These are phyloP conservation scores for Astrothelium subdiscretum DNA, from an alignment of 495 filamentous ascomycete species.

Conservation along the genomic window DNA sequence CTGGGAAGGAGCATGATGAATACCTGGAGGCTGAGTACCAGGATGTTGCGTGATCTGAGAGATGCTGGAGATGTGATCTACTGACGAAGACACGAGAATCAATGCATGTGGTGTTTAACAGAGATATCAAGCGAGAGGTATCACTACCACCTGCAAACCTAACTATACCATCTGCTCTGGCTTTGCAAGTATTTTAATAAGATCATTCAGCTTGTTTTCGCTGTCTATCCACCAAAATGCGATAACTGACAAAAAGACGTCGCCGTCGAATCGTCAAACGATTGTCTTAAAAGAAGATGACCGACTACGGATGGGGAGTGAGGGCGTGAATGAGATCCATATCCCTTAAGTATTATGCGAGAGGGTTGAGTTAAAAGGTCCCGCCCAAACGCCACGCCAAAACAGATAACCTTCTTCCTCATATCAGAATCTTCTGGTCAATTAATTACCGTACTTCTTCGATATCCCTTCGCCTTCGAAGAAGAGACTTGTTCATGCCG, in stretches of 20 bases:
- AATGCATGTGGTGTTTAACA: no score
- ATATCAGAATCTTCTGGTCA: not conserved
- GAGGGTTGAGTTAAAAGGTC: not conserved
- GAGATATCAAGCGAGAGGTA: no score
- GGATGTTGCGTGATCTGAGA: not conserved
- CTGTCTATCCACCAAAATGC: not conserved
- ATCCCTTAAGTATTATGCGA: not conserved
- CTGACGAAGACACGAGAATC: no score
- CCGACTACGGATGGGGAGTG: not conserved
- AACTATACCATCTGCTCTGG: no score
- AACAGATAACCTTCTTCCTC: not conserved
- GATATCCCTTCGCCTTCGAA: not conserved
- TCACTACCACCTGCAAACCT: no score
- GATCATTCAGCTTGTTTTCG: not conserved
- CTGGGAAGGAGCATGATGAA: constrained; percentile 16
- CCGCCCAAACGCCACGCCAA: not conserved
- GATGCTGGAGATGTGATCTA: no score
- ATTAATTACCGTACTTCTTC: not conserved
- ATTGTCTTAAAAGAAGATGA: not conserved
- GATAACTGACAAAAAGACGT: not conserved
- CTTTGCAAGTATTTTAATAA: not conserved
- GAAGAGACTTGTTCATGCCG: constrained; percentile 40
- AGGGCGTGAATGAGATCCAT: not conserved
- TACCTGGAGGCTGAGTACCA: not conserved
- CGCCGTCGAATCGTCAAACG: not conserved